A percentile compares a stretch with the other conserved stretches of the same genome.
phyloP scores from a whole-genome alignment of 2,329 filamentous ascomycete species.

The Aspergillus ibericus region DNA sequence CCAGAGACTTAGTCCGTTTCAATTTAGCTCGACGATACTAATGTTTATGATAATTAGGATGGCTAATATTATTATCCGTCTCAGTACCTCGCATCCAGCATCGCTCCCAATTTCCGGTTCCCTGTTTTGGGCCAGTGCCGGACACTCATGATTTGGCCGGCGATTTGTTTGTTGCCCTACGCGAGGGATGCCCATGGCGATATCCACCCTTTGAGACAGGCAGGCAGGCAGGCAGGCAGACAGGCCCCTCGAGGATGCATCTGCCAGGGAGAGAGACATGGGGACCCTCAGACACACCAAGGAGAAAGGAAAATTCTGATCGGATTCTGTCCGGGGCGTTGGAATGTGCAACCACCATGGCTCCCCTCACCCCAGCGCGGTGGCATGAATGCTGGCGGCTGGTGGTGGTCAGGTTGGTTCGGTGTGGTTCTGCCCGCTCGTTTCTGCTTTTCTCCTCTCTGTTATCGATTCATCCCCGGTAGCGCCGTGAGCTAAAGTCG shows the following conservation, averaged over 20 bases:
- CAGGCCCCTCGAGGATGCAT: too few relatives aligned
- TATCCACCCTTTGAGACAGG: neutral
- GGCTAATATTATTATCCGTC: too few relatives aligned
- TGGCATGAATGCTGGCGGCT: neutral
- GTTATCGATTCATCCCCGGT: constrained; percentile 2
- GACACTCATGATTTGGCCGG: neutral
- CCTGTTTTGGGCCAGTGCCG: neutral
- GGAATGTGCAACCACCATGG: neutral
- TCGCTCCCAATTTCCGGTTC: neutral
- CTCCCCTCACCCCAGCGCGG: neutral
- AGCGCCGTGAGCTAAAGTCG: constrained; percentile 1
- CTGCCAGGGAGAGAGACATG: neutral
- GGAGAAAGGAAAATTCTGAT: neutral
- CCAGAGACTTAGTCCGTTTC: too few relatives aligned
- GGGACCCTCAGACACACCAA: neutral
- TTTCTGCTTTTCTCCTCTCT: neutral
- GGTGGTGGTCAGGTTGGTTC: neutral
- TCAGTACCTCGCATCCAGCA: too few relatives aligned
- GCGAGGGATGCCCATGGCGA: neutral
- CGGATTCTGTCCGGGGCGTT: neutral
- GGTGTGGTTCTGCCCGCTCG: neutral
- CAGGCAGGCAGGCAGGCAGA: neutral
- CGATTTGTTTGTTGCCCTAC: constrained; percentile 2
- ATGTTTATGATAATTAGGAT: neutral
- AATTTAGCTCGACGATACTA: too few relatives aligned